Percentiles rank a stretch among this genome's conserved stretches.
phyloP scores from a whole-genome alignment of 768 basidiomycete species.

The Rhodocollybia butyracea region DNA sequence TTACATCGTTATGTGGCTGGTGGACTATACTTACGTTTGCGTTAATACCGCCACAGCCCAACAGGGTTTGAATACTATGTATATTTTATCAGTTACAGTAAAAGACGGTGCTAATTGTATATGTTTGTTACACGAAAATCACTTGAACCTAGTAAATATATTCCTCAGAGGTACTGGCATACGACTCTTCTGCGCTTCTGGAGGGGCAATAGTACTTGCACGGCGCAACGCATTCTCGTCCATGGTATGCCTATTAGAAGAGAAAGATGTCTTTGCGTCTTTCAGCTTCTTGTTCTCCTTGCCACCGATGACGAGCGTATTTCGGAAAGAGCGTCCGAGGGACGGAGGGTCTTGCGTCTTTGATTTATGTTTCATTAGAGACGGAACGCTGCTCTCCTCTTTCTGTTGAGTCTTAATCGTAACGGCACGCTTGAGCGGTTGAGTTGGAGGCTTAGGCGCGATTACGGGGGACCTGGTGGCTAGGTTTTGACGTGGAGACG shows the following conservation, averaged over 20 bases:
- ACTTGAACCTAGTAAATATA: slow-evolving; percentile 46
- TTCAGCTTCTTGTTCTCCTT: slow-evolving; percentile 9
- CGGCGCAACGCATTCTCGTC: slow-evolving; percentile 33
- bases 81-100: no score
- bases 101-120: not conserved
- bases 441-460: not conserved
- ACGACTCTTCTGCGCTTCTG: slow-evolving; percentile 31
- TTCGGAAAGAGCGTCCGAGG: slow-evolving; percentile 2
- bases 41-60: not conserved
- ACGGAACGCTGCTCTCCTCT: not conserved
- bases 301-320: not conserved
- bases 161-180: slow-evolving; percentile 45
- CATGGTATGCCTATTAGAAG: slow-evolving; percentile 22
- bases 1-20: not conserved
- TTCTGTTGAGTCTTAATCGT: not conserved
- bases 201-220: slow-evolving; percentile 15
- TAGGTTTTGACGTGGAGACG: not conserved
- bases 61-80: not conserved
- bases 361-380: not conserved
- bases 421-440: not conserved
- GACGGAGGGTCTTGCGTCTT: not conserved
- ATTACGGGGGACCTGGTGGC: not conserved
- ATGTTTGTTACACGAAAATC: slow-evolving; percentile 1
- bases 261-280: not conserved
- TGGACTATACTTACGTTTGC: not conserved